A percentile compares a stretch with the other conserved stretches of the same genome.
Conservation (phyloP, 805 yeast genomes). For the Candida maltosa region DNA sequence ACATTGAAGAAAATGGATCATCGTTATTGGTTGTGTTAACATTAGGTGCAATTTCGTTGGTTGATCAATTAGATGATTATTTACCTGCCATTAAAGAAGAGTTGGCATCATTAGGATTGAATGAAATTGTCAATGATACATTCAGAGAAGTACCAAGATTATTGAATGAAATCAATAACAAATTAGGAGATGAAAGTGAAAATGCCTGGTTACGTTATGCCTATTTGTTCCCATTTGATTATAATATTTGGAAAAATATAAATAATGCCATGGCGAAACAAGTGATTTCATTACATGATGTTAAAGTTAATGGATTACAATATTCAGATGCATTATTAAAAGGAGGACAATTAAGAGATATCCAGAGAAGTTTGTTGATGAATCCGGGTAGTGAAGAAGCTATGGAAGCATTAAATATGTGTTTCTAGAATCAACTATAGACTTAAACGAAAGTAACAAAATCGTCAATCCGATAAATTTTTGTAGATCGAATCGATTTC, state of each 20-base stretch:
- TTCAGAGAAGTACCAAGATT: constrained; percentile 57
- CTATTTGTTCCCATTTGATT: constrained; percentile 69
- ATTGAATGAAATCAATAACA: constrained; percentile 47
- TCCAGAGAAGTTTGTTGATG: constrained; percentile 68
- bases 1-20: constrained; percentile 61
- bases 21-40: constrained; percentile 66
- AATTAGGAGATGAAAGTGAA: constrained; percentile 23
- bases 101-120: constrained; percentile 47
- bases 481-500: too few species aligned
- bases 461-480: too few species aligned
- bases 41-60: constrained; percentile 74
- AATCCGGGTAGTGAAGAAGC: constrained; percentile 40
- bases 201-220: constrained; percentile 66
- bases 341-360: constrained; percentile 46
- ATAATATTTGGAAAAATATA: constrained; percentile 66
- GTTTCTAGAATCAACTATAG: constrained; percentile 4
- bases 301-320: constrained; percentile 47
- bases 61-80: constrained; percentile 57
- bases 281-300: constrained; percentile 51
- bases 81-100: constrained; percentile 68
- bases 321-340: constrained; percentile 51
- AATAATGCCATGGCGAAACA: constrained; percentile 53
- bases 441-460: too few species aligned
- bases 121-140: constrained; percentile 47
- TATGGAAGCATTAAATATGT: constrained; percentile 6